These are phyloP conservation scores for Taxawa tesnikishii DNA, from an alignment of 2,329 filamentous ascomycete species.

Conservation along the genomic window DNA sequence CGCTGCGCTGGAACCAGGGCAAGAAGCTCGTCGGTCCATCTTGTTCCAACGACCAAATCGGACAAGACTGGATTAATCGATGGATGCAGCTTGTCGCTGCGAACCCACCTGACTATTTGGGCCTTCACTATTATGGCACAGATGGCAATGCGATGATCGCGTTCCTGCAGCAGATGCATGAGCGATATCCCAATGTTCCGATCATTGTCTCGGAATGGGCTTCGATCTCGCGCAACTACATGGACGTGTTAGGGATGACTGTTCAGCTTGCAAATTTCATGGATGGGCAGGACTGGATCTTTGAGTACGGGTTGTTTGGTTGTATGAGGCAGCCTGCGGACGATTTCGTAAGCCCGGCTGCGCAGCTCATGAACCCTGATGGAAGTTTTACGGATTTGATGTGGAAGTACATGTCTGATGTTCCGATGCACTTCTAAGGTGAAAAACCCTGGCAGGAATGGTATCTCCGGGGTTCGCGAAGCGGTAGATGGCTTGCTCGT, in stretches of 20 bases:
- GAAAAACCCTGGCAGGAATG: too few species aligned
- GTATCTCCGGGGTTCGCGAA: too few species aligned
- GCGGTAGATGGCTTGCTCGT: too few species aligned
- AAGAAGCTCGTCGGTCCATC: conserved; percentile 24
- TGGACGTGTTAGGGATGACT: conserved; percentile 27
- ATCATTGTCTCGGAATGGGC: conserved; percentile 32
- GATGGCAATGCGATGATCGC: conserved; percentile 21
- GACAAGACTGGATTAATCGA: conserved; percentile 27
- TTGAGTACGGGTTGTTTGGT: conserved; percentile 22
- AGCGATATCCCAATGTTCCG: conserved; percentile 21
- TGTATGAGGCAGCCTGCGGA: conserved; percentile 31
- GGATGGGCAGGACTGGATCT: conserved; percentile 28
- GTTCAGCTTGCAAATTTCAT: conserved; percentile 29
- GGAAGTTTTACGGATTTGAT: conserved; percentile 26
- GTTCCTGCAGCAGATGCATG: conserved; percentile 24
- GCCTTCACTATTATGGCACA: conserved; percentile 31
- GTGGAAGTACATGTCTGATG: conserved; percentile 15
- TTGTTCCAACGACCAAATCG: conserved; percentile 25
- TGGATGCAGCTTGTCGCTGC: conserved; percentile 26
- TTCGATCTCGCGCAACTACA: conserved; percentile 23
- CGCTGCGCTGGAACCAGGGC: conserved; percentile 17
- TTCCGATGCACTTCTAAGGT: conserved; percentile 10
- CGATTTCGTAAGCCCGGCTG: conserved; percentile 32
- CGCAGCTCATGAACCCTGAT: conserved; percentile 32
- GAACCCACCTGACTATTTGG: conserved; percentile 29